phyloP scores from a whole-genome alignment of 768 basidiomycete genomes.

The Crucibulum laeve region DNA sequence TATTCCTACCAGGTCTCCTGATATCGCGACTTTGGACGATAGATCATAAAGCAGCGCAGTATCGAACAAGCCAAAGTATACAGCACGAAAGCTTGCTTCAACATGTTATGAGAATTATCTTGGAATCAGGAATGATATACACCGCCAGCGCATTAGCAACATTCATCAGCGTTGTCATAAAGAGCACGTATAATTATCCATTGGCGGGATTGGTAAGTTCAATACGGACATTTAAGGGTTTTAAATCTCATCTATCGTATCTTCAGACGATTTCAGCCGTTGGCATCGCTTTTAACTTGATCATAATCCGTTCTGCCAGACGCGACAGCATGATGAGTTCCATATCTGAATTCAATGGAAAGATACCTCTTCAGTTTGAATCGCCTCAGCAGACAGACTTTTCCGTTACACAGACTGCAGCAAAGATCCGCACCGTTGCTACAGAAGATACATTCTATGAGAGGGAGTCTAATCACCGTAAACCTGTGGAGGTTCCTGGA shows the following conservation, averaged over 20 bases:
- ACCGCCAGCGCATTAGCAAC: slow-evolving; percentile 13
- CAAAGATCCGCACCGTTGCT: too few relatives aligned
- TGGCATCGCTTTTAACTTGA: slow-evolving; percentile 23
- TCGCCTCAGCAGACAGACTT: too few relatives aligned
- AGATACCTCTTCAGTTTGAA: too few relatives aligned
- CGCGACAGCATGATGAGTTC: too few relatives aligned
- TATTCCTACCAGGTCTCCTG: slow-evolving; percentile 5
- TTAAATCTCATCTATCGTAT: background rate
- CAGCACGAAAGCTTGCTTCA: background rate
- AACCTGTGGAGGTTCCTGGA: too few relatives aligned
- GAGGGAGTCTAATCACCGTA: too few relatives aligned
- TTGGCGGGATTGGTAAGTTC: slow-evolving; percentile 15
- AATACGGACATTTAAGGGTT: background rate
- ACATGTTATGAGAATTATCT: slow-evolving; percentile 18
- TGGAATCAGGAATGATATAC: slow-evolving; percentile 24
- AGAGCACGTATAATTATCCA: slow-evolving; percentile 17
- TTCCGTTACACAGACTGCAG: too few relatives aligned
- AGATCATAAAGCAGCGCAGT: slow-evolving; percentile 2
- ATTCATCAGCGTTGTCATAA: slow-evolving; percentile 13
- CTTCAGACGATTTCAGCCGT: slow-evolving; percentile 14
- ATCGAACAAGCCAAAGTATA: background rate
- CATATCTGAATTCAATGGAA: too few relatives aligned
- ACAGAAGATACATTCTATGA: too few relatives aligned
- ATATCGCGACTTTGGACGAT: slow-evolving; percentile 8
- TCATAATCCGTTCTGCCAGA: slow-evolving; percentile 20